Evolutionary conservation across 306 rosid species (phyloP).

Genomic region (Trifolium repens): DNA sequence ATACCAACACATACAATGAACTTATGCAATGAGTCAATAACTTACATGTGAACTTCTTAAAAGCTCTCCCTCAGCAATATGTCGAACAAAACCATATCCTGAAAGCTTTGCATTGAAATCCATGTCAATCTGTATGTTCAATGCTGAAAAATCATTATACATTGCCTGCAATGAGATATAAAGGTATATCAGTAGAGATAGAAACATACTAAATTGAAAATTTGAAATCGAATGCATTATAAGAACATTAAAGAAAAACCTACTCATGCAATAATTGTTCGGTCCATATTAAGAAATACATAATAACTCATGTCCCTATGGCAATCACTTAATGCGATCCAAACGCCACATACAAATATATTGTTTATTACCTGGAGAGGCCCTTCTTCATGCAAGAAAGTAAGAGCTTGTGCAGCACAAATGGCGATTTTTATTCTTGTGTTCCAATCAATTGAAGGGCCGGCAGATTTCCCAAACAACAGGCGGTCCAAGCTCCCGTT

Average conservation of each 20-base stretch:
- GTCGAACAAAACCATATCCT: constrained; percentile 89
- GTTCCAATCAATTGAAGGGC: constrained; percentile 86
- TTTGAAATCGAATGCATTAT: constrained; percentile 18
- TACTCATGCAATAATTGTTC: constrained; percentile 13
- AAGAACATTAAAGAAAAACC: constrained; percentile 19
- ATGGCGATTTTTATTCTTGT: constrained; percentile 82
- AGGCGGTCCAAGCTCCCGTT: constrained; percentile 81
- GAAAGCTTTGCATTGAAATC: constrained; percentile 95
- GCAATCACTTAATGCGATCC: constrained; percentile 8
- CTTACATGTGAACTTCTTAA: constrained; percentile 63
- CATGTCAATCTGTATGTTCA: constrained; percentile 83
- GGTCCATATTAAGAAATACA: constrained; percentile 11
- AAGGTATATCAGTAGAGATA: constrained; percentile 40
- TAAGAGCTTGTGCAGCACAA: constrained; percentile 88
- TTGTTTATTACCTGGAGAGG: constrained; percentile 79
- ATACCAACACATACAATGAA: constrained; percentile 4
- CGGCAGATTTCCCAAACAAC: constrained; percentile 68
- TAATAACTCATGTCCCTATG: constrained; percentile 21
- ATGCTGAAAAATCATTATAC: constrained; percentile 85
- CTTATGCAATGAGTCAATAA: constrained; percentile 18
- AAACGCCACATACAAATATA: constrained; percentile 11
- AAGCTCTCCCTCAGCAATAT: constrained; percentile 60
- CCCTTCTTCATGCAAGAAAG: constrained; percentile 93
- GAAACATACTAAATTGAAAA: constrained; percentile 19
- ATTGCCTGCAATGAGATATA: constrained; percentile 68